These are phyloP conservation scores for Lachnellula suecica DNA, from an alignment of 2,329 filamentous ascomycete species.

Conservation along the genomic window DNA sequence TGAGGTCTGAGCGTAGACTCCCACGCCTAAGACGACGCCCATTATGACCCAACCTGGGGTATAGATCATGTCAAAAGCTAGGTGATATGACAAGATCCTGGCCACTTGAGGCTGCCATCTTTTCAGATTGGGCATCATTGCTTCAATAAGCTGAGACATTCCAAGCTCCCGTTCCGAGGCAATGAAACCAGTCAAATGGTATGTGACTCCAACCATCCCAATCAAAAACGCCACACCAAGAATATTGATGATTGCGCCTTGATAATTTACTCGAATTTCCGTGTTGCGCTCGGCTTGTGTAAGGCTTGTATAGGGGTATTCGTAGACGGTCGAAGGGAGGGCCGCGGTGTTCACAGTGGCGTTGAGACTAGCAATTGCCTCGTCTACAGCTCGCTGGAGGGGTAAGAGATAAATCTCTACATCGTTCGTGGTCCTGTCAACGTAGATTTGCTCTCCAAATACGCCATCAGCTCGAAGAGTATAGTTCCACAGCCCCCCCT, in stretches of 20 bases:
- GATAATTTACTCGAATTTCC: conserved; percentile 67
- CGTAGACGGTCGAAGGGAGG: conserved; percentile 52
- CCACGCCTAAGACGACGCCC: conserved; percentile 60
- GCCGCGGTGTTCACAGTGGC: conserved; percentile 46
- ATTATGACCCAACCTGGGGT: conserved; percentile 80
- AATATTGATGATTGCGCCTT: conserved; percentile 71
- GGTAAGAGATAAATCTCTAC: conserved; percentile 77
- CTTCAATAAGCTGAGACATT: conserved; percentile 85
- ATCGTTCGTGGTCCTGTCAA: conserved; percentile 67
- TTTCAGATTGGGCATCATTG: conserved; percentile 79
- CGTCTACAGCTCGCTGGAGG: conserved; percentile 76
- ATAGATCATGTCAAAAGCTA: conserved; percentile 79
- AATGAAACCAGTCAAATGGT: conserved; percentile 84
- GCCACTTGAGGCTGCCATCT: conserved; percentile 77
- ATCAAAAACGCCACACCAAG: conserved; percentile 78
- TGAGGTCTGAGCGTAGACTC: conserved; percentile 65
- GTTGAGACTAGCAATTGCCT: conserved; percentile 62
- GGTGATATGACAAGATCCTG: conserved; percentile 74
- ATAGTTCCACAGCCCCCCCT: conserved; percentile 76
- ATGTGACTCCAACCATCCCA: conserved; percentile 77
- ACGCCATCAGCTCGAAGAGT: conserved; percentile 75
- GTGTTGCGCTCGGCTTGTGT: conserved; percentile 67
- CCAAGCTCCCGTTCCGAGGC: conserved; percentile 83
- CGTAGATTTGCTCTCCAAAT: conserved; percentile 64
- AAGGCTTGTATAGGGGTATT: conserved; percentile 75